Conservation (phyloP, 2,329 filamentous ascomycete species). For the Parastagonospora avenae region DNA sequence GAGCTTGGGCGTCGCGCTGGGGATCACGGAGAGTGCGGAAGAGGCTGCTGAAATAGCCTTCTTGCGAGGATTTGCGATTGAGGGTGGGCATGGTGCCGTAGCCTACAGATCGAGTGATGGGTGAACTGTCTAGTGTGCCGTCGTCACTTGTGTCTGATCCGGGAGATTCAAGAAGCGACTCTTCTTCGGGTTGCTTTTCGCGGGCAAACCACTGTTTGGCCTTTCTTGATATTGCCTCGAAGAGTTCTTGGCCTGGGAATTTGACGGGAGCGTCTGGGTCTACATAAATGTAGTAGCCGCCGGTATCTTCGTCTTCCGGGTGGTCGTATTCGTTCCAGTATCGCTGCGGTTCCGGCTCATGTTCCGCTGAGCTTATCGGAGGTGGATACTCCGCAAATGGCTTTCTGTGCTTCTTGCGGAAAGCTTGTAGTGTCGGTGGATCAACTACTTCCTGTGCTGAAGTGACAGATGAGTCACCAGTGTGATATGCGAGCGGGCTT, state of each 20-base stretch:
- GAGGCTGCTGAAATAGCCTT: slow-evolving; percentile 39
- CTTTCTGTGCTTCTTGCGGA: slow-evolving; percentile 50
- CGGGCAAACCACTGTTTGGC: slow-evolving; percentile 33
- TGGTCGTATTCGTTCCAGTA: slow-evolving; percentile 93
- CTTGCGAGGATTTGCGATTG: slow-evolving; percentile 6
- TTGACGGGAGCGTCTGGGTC: slow-evolving; percentile 67
- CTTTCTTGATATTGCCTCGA: slow-evolving; percentile 51
- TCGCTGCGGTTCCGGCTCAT: slow-evolving; percentile 23
- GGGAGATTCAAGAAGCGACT: neutral
- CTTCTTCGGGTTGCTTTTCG: slow-evolving; percentile 24
- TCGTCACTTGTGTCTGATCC: slow-evolving; percentile 50
- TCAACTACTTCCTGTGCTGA: slow-evolving; percentile 45
- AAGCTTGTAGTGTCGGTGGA: slow-evolving; percentile 48
- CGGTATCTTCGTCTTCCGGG: slow-evolving; percentile 67
- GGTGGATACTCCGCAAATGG: slow-evolving; percentile 33
- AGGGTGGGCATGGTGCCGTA: slow-evolving; percentile 50
- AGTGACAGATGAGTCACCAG: slow-evolving; percentile 42
- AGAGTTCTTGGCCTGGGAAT: slow-evolving; percentile 68
- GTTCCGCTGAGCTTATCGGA: slow-evolving; percentile 21
- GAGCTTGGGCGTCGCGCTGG: slow-evolving; percentile 51
- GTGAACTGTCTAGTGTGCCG: slow-evolving; percentile 52
- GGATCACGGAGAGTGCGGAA: slow-evolving; percentile 34
- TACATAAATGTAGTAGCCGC: slow-evolving; percentile 74
- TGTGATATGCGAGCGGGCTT: slow-evolving; percentile 33
- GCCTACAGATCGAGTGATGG: slow-evolving; percentile 46